A percentile compares a stretch with the other conserved stretches of the same genome.
Conservation (phyloP, 169 alveolate genomes). For the Theileria equi region DNA sequence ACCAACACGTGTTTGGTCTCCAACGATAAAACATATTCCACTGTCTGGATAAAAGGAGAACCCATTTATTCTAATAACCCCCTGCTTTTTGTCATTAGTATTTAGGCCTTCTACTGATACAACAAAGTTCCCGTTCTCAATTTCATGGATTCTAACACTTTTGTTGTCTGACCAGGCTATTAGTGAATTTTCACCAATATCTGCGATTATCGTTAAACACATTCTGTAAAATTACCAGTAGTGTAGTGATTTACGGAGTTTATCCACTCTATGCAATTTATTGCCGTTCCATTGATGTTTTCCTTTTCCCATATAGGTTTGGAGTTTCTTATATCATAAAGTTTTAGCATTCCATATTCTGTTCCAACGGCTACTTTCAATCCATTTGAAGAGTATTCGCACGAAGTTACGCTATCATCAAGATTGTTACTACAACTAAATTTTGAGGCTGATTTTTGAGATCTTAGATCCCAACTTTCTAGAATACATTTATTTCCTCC, state of each 20-base stretch:
- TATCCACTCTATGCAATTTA: conserved; percentile 67
- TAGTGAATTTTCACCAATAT: conserved; percentile 45
- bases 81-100: conserved; percentile 28
- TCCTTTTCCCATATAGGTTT: conserved; percentile 65
- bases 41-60: conserved; percentile 79
- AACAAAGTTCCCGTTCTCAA: conserved; percentile 29
- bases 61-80: conserved; percentile 54
- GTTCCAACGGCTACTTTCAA: conserved; percentile 71
- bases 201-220: not conserved
- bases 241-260: conserved; percentile 50
- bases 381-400: conserved; percentile 69
- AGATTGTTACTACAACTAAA: conserved; percentile 14
- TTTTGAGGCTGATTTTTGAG: conserved; percentile 28
- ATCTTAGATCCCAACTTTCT: conserved; percentile 62
- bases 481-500: conserved; percentile 54
- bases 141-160: conserved; percentile 62
- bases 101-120: conserved; percentile 59
- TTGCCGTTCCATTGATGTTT: conserved; percentile 61
- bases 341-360: conserved; percentile 48
- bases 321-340: conserved; percentile 68
- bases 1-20: conserved; percentile 90
- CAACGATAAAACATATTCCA: conserved; percentile 90
- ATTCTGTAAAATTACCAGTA: conserved; percentile 9
- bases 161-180: conserved; percentile 70
- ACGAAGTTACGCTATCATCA: conserved; percentile 27